Base-by-base conservation (phyloP, 1,139 yeast genomes). In the Protomyces inouyei region DNA sequence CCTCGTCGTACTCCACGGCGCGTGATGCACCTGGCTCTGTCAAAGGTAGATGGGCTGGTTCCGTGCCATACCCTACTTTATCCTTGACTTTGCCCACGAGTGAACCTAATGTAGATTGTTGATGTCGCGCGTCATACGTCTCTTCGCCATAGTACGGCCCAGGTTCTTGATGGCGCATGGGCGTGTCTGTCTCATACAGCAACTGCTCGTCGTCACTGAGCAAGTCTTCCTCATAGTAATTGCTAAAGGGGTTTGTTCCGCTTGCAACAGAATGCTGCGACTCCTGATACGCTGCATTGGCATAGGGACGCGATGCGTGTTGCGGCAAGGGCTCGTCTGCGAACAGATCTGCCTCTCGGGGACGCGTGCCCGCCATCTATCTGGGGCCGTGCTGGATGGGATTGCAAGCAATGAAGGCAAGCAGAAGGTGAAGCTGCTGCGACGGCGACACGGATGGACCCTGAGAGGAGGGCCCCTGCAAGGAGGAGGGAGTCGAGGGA, bases 31-130 rank as follows among this genome's bases (percentile, higher is more conserved):
- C 16, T 9, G 67, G 55, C 21, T 66, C 67, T 3, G 68, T 64
- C 32, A 68, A 21, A 3, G 70, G 70, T 12, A 68, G 51, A 28
- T 66, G 65, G 16, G 56, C 67, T 21, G 57, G 40, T 8, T 57
- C 65, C 9, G 16, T 21, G 36, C 37, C 45, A 35, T 38, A 52
- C 5, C 63, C 63, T 8, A 52, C 63, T 16, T 14, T 38, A 18
- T 53, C 63, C 37, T 55, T 46, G 5, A 59, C 63, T 18, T 38
- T n/a, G 25, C 52, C 63, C 3, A 59, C 63, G 38, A 59, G 37
- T 18, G 57, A 59, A 6, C 63, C 63, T 4, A 59, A 59, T 5
- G 46, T 52, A 2, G 63, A 59, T 35, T 38, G 43, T 25, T 46
- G 52, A 3, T 28, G 23, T 14, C 40, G 28, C 18, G 32, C 18